Base-by-base conservation (phyloP, 169 alveolate species). In the Eimeria tenella region DNA sequence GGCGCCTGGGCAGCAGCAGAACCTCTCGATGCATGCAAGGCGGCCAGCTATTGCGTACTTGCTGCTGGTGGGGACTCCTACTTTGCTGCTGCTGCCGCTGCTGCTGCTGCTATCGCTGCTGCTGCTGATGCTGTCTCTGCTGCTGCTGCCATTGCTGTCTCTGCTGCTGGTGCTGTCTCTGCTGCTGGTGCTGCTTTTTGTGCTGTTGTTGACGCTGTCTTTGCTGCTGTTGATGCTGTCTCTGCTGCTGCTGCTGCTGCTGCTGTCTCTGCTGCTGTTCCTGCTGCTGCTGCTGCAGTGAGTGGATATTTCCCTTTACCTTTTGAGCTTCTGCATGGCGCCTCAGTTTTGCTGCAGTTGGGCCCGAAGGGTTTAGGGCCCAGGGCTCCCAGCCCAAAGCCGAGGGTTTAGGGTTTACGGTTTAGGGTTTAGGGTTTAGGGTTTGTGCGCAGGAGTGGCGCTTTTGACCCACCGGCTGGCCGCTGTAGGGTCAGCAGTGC, bases 1-100 rank as follows among this genome's bases (percentile, higher is more conserved):
- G 89, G 89, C 21, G 89, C 89, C 49, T 81, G 89, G 89, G 89
- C 89, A 4, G 89, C 74, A 1, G 89, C 60, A 7, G 89, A 81
- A 71, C 89, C 89, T 81, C 50, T 53, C 4, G 63, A 31, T 7
- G 89, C 89, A 23, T 81, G 89, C 89, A 81, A 53, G 55, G 63
- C 55, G n/a, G 89, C 89, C 23, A 31, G 73, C 55, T 81, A 81
- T 55, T 53, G 50, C 25, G 73, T 81, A 21, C 58, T 81, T 6
- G 73, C 55, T 9, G n/a, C 73, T 53, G 89, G 89, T 55, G 68
- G 25, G 81, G 17, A 70, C 55, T 68, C 52, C 81, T 23, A 17
- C 42, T 9, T 42, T 31, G 56, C 81, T 65, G 75, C 75, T 65
- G 75, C 23, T 65, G 75, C 50, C 23, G 75, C 75, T 65, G 53